Evolutionary conservation across 164 flowering plant species (phyloP).

Genomic region (Umbilicus rupestris): DNA sequence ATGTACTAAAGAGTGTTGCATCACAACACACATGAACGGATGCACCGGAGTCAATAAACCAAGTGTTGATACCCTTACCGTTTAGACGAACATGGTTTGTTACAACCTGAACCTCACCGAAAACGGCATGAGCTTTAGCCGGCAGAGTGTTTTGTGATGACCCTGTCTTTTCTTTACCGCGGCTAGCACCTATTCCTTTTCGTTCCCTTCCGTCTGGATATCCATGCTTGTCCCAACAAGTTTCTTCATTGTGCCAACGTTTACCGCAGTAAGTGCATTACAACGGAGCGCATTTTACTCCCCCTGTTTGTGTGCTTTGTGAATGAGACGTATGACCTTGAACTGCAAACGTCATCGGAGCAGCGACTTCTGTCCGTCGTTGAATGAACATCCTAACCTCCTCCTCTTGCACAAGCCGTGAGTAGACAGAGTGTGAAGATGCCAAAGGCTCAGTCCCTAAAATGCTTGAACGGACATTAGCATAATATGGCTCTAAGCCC

Average conservation of each 20-base stretch:
- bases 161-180: neutral
- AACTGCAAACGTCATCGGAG: neutral
- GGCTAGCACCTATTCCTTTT: neutral
- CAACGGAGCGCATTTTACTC: neutral
- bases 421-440: neutral
- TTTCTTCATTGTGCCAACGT: neutral
- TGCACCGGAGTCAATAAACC: conserved; percentile 2
- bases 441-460: conserved; percentile 5
- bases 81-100: conserved; percentile 1
- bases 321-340: neutral
- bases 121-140: conserved; percentile 1
- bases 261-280: neutral
- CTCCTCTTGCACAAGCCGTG: neutral
- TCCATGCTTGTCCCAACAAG: neutral
- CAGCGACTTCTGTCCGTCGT: neutral
- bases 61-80: conserved; percentile 5
- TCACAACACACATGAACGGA: conserved; percentile 6
- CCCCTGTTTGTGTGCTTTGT: neutral
- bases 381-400: neutral
- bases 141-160: too few species aligned
- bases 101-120: neutral
- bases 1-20: neutral
- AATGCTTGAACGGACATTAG: conserved; percentile 6
- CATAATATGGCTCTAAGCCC: conserved; percentile 9
- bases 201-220: neutral